These are phyloP conservation scores for Fusarium sp. DNA, from an alignment of 2,329 filamentous ascomycete species.

Conservation along the genomic window DNA sequence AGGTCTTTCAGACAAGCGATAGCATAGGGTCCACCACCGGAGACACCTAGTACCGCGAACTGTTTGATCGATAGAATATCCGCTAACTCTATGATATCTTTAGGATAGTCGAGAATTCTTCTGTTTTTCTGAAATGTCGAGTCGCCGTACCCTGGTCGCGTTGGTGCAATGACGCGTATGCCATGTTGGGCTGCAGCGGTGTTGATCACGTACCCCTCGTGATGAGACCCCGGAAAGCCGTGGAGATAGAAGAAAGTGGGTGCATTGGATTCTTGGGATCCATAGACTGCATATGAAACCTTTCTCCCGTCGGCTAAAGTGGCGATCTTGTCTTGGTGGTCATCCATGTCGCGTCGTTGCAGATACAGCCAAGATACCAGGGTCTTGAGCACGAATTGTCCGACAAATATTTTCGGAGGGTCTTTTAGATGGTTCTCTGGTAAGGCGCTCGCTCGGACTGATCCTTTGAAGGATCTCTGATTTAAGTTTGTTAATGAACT, in stretches of 20 bases:
- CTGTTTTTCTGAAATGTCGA: conserved; percentile 29
- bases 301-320: conserved; percentile 23
- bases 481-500: not conserved
- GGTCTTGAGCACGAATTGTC: fast-evolving
- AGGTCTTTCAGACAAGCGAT: conserved; percentile 26
- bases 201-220: conserved; percentile 15
- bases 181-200: not conserved
- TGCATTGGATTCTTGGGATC: conserved; percentile 1
- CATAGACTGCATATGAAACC: conserved; percentile 25
- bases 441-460: not conserved
- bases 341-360: conserved; percentile 8
- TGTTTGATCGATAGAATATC: not conserved
- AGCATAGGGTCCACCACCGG: conserved; percentile 26
- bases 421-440: not conserved
- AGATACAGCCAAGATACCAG: not conserved
- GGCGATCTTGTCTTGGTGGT: not conserved
- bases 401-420: not conserved
- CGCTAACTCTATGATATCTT: conserved; percentile 4
- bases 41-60: conserved; percentile 17
- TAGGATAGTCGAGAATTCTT: conserved; percentile 9
- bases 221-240: conserved; percentile 30
- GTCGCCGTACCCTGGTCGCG: conserved; percentile 20
- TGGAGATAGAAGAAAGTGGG: conserved; percentile 28
- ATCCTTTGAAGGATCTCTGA: not conserved
- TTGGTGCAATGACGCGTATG: conserved; percentile 15